Evolutionary conservation across 805 yeast genomes (phyloP), one percentile per base, ranked within the genome.

Genomic region (Candida boleticola): DNA sequence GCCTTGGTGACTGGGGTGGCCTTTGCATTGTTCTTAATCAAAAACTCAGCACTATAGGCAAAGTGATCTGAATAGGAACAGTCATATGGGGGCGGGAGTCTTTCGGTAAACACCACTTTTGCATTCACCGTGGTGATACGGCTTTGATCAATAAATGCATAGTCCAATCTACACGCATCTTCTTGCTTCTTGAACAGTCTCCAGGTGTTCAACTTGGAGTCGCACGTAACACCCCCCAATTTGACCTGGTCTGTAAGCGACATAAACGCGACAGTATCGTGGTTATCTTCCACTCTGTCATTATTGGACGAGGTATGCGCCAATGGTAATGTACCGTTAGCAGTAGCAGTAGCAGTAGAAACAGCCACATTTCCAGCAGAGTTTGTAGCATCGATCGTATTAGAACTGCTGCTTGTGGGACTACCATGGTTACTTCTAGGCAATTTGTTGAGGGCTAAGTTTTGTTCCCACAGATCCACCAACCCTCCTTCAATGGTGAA

Each of bases 61-160:
- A 93, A 93, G 67, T 93, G 99, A 57, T 93, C 99, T 0, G 97
- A 88, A 47, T 77, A 83, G 3, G 95, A 85, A 21, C 95, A 66
- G 27, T 56, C 44, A 11, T 43, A 50, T 1, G 86, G 70, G 1
- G 66, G 72, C 0, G 85, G 83, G 6, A 87, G 64, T 18, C 60
- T 55, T 36, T 87, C 96, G 1, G 89, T 82, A 55, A 93, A 90
- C 22, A 73, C 74, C 1, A 89, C 97, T 5, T 71, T 61, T 0
- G 95, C 89, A n/a, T 69, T 71, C 1, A 75, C 45, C 0, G 89
- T 83, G 2, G 51, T 58, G 18, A 89, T 64, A 37, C 66, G 66
- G 0, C 61, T 49, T 0, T 78, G 62, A 57, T 87, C 95, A 38
- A 85, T 78, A 46, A 93, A 73, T 0, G 96, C 95, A 58, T 92